Base-by-base conservation (phyloP, 163 green algal genomes). In the Chloromonas sp. region DNA sequence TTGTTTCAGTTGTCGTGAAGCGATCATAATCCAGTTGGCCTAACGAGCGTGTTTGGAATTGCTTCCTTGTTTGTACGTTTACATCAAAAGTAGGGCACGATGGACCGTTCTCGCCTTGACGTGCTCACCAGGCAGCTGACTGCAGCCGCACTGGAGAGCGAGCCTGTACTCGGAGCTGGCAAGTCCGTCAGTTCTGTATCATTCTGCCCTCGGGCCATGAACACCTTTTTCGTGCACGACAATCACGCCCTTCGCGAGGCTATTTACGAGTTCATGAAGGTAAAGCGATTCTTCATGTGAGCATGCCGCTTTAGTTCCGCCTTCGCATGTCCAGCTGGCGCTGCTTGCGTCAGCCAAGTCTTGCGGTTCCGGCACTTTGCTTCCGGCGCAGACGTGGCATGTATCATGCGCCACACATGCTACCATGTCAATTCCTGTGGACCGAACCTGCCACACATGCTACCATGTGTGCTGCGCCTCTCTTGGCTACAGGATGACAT, bases 211-310 rank as follows among this genome's bases (percentile, higher is more conserved):
- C 5, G 66, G 66, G 66, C 66, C 66, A 74, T 85, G 84, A 62
- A 81, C 61, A n/a, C 3, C 36, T 78, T 84, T 58, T 60, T 86
- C 3, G 14, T 77, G 11, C 88, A 93, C 82, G 95, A 97, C 84
- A 97, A 97, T 82, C n/a, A 88, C 0, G 90, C 96, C 76, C 85
- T 98, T 60, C 78, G 95, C 0, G 82, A 88, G 13, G 78, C 71
- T 3, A 94, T 97, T 1, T 94, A 94, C 77, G 92, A 97, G 0
- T 95, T 97, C 85, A 81, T 98, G 57, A 96, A 96, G 91, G 94
- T 96, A 71, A 70, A 81, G n/a, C 59, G 14, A 62, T 36, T 36
- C 36, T 36, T 36, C 36, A 76, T 13, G 8, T 8, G 13, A 76
- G 8, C 8, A 13, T 13, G 8, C 8, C 8, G 70, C 13, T 76